Percentiles rank a stretch among this genome's conserved stretches.
phyloP scores from a whole-genome alignment of 495 filamentous ascomycete genomes.

The Aspergillus leporis region DNA sequence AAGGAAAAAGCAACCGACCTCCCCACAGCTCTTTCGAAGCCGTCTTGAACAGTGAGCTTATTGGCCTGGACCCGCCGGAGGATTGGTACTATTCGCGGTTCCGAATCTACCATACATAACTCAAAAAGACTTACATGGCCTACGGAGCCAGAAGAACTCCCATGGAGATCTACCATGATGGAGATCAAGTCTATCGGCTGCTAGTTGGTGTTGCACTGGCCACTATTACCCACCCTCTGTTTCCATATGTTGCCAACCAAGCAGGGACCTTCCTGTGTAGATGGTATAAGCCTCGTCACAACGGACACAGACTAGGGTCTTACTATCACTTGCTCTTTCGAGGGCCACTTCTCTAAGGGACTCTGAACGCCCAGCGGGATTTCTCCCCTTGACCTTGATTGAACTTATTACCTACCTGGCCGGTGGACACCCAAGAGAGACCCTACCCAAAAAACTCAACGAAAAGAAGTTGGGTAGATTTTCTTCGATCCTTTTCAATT shows the following conservation, averaged over 20 bases:
- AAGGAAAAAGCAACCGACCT: slow-evolving; percentile 5
- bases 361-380: slow-evolving; percentile 2
- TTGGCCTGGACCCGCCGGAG: slow-evolving; percentile 22
- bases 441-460: neutral
- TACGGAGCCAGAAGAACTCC: slow-evolving; percentile 8
- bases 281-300: slow-evolving; percentile 33
- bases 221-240: slow-evolving; percentile 31
- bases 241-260: slow-evolving; percentile 17
- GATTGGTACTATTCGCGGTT: slow-evolving; percentile 25
- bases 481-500: neutral
- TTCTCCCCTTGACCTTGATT: slow-evolving; percentile 3
- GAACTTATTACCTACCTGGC: neutral
- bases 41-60: slow-evolving; percentile 21
- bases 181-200: slow-evolving; percentile 49
- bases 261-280: slow-evolving; percentile 16
- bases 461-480: neutral
- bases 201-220: slow-evolving; percentile 41
- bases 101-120: slow-evolving; percentile 18
- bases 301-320: slow-evolving; percentile 21
- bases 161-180: slow-evolving; percentile 39
- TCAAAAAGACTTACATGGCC: slow-evolving; percentile 14
- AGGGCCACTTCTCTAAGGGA: slow-evolving; percentile 5
- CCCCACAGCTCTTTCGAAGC: slow-evolving; percentile 8
- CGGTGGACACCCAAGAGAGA: neutral
- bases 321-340: slow-evolving; percentile 12